Base-by-base conservation (phyloP, 2,329 filamentous ascomycete species). In the Diplodia seriata region DNA sequence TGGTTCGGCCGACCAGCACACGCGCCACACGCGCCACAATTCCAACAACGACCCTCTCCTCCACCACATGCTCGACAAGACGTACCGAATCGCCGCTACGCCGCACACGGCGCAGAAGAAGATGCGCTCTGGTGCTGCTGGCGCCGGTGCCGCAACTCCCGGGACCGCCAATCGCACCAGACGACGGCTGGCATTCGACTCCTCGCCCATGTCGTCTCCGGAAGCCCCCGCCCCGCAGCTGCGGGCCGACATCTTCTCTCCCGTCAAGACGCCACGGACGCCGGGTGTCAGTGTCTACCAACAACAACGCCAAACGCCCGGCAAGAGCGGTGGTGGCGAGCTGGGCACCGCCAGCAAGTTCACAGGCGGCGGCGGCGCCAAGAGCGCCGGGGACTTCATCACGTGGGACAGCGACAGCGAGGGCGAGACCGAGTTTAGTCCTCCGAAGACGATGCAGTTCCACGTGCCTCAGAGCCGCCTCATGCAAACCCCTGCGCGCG, bases 61-160 rank as follows among this genome's bases (percentile, higher is more conserved):
- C 50, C 94, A 98, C 78, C 91, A 91, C 68, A 85, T 98, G n/a
- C 87, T 97, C 5, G 94, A 98, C 83, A 97, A 96, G 80, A 97
- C 91, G 68, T 99, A 97, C 82, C 92, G 94, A 38, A 85, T 99
- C 29, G 92, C 96, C 79, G 93, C 94, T 6, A 99, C 95, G 11
- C 95, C 95, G 0, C 89, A 95, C 72, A 90, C 89, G 11, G 82
- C 81, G 50, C 77, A 77, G 5, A 82, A 77, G 5, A 82, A 82
- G 68, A 29, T 38, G 15, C 57, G 40, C 15, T 3, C 57, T 12
- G 57, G 40, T 15, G 54, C 23, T 9, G 33, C 40, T 31, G 54
- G 38, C 11, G n/a, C 73, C 3, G 15, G 29, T 33, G n/a, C 95
- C 79, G 93, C 94, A 6, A 99, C 95, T 8, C 95, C 95, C 0